Percentiles rank a stretch among this genome's conserved stretches.
These are phyloP conservation scores for Parascedosporium putredinis DNA, from an alignment of 2,329 filamentous ascomycete species.

Conservation along the genomic window DNA sequence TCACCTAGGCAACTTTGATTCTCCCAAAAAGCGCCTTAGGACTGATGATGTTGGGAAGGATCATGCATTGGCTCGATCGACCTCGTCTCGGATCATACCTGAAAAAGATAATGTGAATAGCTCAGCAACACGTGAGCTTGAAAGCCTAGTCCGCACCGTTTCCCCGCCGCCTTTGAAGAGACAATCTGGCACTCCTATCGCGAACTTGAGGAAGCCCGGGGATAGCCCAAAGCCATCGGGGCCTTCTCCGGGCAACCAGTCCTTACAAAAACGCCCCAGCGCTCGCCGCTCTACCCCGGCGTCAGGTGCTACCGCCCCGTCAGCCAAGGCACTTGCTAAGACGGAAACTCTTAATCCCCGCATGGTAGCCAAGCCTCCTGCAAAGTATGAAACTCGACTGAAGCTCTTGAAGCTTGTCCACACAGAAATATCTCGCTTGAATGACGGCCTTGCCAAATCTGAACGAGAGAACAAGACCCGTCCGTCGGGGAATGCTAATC, in stretches of 20 bases:
- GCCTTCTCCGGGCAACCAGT: constrained; percentile 8
- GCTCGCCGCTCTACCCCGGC: not conserved
- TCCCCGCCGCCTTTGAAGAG: constrained; percentile 3
- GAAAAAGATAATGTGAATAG: not conserved
- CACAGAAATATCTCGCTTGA: constrained; percentile 55
- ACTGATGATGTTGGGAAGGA: constrained; percentile 1
- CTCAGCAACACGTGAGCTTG: not conserved
- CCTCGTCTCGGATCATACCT: not conserved
- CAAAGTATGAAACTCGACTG: constrained; percentile 43
- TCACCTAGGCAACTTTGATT: not conserved
- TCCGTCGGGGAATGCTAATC: no score
- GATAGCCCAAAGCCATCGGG: not conserved
- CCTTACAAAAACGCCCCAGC: constrained; percentile 7
- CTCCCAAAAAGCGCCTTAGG: constrained; percentile 19
- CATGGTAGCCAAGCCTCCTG: constrained; percentile 47
- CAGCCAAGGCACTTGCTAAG: constrained; percentile 18
- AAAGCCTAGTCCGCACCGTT: not conserved
- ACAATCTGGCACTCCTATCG: not conserved
- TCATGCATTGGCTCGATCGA: constrained; percentile 1
- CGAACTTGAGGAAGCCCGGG: not conserved
- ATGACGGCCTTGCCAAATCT: constrained; percentile 46
- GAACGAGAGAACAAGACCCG: constrained; percentile 15
- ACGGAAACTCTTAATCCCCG: constrained; percentile 57
- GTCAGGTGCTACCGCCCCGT: constrained; percentile 11
- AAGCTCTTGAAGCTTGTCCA: constrained; percentile 54